These are phyloP conservation scores for Neoarthrinium moseri DNA, from an alignment of 2,329 filamentous ascomycete species.

Conservation along the genomic window DNA sequence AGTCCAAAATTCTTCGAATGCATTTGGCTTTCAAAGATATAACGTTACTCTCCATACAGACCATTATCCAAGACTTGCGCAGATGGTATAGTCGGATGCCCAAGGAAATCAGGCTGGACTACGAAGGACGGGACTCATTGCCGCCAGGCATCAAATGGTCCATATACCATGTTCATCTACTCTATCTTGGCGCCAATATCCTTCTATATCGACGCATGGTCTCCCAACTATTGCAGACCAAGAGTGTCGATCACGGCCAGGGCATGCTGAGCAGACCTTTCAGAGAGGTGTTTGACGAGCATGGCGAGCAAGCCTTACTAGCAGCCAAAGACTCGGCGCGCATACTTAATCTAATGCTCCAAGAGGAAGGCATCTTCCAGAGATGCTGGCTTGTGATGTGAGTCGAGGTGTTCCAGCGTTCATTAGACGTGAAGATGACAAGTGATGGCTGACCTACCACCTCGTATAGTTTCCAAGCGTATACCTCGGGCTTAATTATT, in stretches of 20 bases:
- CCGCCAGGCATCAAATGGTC: constrained; percentile 11
- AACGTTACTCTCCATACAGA: constrained; percentile 20
- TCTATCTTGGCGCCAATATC: constrained; percentile 29
- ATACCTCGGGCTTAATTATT: constrained; percentile 27
- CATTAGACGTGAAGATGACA: no score
- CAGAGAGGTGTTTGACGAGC: constrained; percentile 10
- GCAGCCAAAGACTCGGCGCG: constrained; percentile 24
- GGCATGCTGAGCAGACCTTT: background rate
- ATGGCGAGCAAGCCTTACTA: constrained; percentile 21
- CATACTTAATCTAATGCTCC: constrained; percentile 21
- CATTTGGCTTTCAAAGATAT: constrained; percentile 27
- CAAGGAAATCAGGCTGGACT: constrained; percentile 17
- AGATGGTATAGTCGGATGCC: constrained; percentile 27
- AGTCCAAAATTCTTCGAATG: constrained; percentile 26
- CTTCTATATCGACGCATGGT: constrained; percentile 29
- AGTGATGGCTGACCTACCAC: background rate
- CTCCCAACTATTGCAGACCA: constrained; percentile 19
- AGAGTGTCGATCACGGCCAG: background rate
- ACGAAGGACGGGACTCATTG: background rate
- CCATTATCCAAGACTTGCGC: constrained; percentile 19
- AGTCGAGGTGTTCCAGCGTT: constrained; percentile 2
- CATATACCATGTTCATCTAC: constrained; percentile 28
- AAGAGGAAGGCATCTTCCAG: constrained; percentile 18
- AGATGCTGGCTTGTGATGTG: constrained; percentile 31
- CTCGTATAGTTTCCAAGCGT: constrained; percentile 25